Evolutionary conservation across 495 filamentous ascomycete genomes (phyloP).

Genomic region (Rostrohypoxylon terebratum): DNA sequence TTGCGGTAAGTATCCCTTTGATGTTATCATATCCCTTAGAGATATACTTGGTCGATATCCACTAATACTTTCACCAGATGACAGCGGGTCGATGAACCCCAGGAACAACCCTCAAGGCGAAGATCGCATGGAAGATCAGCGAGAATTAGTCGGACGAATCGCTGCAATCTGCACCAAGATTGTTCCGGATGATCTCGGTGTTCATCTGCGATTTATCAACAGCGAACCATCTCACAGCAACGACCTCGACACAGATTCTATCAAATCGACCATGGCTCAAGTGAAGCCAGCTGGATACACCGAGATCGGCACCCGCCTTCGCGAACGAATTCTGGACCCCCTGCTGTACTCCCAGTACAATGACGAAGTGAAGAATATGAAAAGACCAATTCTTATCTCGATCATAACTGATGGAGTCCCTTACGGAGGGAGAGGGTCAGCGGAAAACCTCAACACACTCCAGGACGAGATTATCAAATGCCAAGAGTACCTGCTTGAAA

Average conservation of each 20-base stretch:
- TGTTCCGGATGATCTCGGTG: constrained; percentile 39
- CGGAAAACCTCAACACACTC: constrained; percentile 28
- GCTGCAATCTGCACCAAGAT: constrained; percentile 33
- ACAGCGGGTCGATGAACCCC: constrained; percentile 38
- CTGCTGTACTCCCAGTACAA: constrained; percentile 31
- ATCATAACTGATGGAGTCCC: constrained; percentile 41
- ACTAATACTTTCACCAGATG: constrained; percentile 25
- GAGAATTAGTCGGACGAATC: constrained; percentile 30
- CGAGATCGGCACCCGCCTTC: constrained; percentile 31
- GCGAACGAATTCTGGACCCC: constrained; percentile 31
- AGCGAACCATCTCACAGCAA: neutral
- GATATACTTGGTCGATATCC: too few species aligned
- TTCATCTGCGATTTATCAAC: constrained; percentile 40
- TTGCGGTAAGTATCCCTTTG: constrained; percentile 25
- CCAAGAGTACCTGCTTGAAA: constrained; percentile 31
- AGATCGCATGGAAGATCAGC: constrained; percentile 35
- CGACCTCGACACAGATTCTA: constrained; percentile 16
- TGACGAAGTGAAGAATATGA: constrained; percentile 20
- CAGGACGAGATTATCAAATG: constrained; percentile 30
- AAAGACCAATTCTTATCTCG: constrained; percentile 30
- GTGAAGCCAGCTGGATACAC: constrained; percentile 27
- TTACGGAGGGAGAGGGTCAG: constrained; percentile 13
- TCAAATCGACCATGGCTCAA: constrained; percentile 17
- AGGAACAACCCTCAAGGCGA: constrained; percentile 16
- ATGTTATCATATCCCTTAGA: neutral